A percentile compares a stretch with the other conserved stretches of the same genome.
Conservation (phyloP, 176 grass and related monocot species). For the Areca catechu region DNA sequence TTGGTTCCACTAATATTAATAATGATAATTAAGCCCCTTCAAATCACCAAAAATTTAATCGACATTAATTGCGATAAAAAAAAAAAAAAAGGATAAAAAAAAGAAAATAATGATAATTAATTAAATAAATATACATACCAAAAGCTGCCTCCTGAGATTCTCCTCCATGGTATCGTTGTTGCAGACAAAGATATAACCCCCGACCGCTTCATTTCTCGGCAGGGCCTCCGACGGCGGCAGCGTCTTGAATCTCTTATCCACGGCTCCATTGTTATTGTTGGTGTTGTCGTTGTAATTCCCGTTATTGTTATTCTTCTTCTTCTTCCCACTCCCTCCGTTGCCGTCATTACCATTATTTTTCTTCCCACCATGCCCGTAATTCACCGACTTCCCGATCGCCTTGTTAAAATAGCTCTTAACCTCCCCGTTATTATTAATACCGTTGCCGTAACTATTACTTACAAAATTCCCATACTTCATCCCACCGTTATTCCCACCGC, state of each 20-base stretch:
- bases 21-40: no score
- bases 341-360: conserved; percentile 23
- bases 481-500: conserved; percentile 4
- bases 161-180: conserved; percentile 99
- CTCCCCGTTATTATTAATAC: conserved; percentile 10
- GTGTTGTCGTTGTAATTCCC: conserved; percentile 18
- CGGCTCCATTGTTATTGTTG: conserved; percentile 18
- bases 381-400: conserved; percentile 47
- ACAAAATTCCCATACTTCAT: conserved; percentile 16
- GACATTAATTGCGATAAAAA: no score
- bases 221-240: conserved; percentile 81
- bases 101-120: no score
- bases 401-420: conserved; percentile 96
- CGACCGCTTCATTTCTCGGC: conserved; percentile 63
- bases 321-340: conserved; percentile 18
- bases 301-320: conserved; percentile 36
- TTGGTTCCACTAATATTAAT: no score
- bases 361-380: conserved; percentile 9
- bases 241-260: conserved; percentile 97
- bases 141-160: conserved; percentile 86
- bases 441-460: background rate
- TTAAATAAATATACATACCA: conserved; percentile 30
- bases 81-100: no score
- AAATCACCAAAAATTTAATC: no score
- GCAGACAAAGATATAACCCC: conserved; percentile 97